A percentile compares a stretch with the other conserved stretches of the same genome.
Evolutionary conservation across 2,329 filamentous ascomycete species (phyloP).

Genomic region (Dactylonectria estremocensis): DNA sequence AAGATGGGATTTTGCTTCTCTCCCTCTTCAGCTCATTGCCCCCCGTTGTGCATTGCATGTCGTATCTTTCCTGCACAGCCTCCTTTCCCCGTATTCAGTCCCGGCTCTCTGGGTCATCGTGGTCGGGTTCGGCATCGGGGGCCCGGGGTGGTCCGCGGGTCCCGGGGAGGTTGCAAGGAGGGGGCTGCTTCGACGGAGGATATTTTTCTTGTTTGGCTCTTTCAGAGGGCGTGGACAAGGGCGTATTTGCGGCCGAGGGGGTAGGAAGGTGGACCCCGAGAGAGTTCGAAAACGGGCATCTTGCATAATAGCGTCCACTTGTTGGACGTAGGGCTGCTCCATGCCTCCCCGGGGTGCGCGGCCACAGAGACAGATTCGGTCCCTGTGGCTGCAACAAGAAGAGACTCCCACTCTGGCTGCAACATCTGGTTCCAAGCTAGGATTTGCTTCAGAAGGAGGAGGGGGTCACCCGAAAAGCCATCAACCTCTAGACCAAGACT

Average conservation of each 20-base stretch:
- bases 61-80: not conserved
- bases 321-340: conserved; percentile 27
- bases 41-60: not conserved
- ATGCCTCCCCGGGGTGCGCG: not conserved
- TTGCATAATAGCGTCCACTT: conserved; percentile 23
- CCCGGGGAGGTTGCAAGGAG: conserved; percentile 11
- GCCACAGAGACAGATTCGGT: not conserved
- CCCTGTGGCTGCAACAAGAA: too few relatives aligned
- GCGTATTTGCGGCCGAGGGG: conserved; percentile 15
- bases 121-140: conserved; percentile 12
- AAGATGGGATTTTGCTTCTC: not conserved
- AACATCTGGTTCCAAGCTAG: too few relatives aligned
- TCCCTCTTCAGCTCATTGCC: not conserved
- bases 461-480: too few relatives aligned
- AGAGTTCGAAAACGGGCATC: conserved; percentile 13
- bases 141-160: conserved; percentile 7
- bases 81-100: conserved; percentile 5
- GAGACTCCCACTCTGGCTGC: too few relatives aligned
- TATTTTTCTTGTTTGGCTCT: too few relatives aligned
- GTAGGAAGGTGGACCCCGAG: conserved; percentile 14
- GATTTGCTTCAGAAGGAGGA: too few relatives aligned
- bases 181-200: conserved; percentile 23
- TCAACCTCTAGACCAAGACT: too few relatives aligned
- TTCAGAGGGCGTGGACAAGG: too few relatives aligned
- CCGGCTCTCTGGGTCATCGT: conserved; percentile 31